These are phyloP conservation scores for Phylloporus scabripes DNA, from an alignment of 768 basidiomycete species.

Conservation along the genomic window DNA sequence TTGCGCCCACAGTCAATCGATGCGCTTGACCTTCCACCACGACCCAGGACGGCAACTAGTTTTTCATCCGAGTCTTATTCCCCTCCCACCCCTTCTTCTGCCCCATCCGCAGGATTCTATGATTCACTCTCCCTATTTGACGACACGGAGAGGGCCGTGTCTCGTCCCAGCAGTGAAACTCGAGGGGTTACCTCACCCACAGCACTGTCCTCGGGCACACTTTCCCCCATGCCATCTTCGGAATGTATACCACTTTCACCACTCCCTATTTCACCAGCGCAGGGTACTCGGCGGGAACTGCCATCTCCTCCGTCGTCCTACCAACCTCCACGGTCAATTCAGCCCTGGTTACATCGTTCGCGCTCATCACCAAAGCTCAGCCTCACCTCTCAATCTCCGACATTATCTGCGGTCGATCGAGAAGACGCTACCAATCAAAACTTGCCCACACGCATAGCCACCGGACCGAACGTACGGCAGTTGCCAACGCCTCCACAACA, in stretches of 20 bases:
- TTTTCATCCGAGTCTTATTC: slow-evolving; percentile 48
- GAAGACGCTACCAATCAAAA: slow-evolving; percentile 10
- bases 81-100: slow-evolving; percentile 35
- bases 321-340: slow-evolving; percentile 26
- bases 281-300: slow-evolving; percentile 21
- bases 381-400: slow-evolving; percentile 13
- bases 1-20: slow-evolving; percentile 29
- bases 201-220: slow-evolving; percentile 19
- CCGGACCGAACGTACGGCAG: slow-evolving; percentile 23
- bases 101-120: slow-evolving; percentile 36
- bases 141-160: slow-evolving; percentile 12
- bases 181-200: slow-evolving; percentile 14
- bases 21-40: slow-evolving; percentile 18
- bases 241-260: slow-evolving; percentile 25
- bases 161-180: slow-evolving; percentile 9
- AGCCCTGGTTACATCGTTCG: slow-evolving; percentile 31
- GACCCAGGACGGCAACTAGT: slow-evolving; percentile 31
- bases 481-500: slow-evolving; percentile 31
- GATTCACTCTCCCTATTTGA: slow-evolving; percentile 18
- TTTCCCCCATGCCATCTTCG: slow-evolving; percentile 28
- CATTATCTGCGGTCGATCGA: slow-evolving; percentile 13
- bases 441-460: slow-evolving; percentile 18
- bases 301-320: slow-evolving; percentile 29
- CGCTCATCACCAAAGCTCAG: slow-evolving; percentile 34
- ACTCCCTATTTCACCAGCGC: slow-evolving; percentile 16